phyloP scores from a whole-genome alignment of 2,329 filamentous ascomycete species.

The Venturia nashicola region DNA sequence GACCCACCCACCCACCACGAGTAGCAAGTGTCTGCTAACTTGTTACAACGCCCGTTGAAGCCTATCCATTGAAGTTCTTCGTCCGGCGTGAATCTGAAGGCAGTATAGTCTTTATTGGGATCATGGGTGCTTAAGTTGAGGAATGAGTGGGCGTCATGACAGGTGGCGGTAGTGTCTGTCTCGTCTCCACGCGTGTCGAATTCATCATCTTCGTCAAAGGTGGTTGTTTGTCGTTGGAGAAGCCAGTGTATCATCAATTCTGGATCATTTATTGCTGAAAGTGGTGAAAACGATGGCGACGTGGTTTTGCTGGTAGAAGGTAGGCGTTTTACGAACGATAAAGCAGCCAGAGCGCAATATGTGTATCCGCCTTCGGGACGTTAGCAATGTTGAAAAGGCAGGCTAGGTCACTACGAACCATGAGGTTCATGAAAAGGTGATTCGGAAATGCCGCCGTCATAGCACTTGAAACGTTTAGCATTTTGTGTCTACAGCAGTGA shows the following conservation, averaged over 20 bases:
- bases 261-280: constrained; percentile 23
- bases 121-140: constrained; percentile 19
- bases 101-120: constrained; percentile 15
- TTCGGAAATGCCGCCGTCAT: constrained; percentile 76
- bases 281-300: not conserved
- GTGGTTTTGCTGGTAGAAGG: constrained; percentile 14
- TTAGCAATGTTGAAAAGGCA: constrained; percentile 4
- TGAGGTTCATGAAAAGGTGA: constrained; percentile 72
- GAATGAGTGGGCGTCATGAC: constrained; percentile 27
- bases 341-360: constrained; percentile 71
- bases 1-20: constrained; percentile 80
- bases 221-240: constrained; percentile 32
- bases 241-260: constrained; percentile 33
- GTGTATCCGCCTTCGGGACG: constrained; percentile 62
- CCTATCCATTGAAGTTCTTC: constrained; percentile 55
- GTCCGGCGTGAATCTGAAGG: constrained; percentile 19
- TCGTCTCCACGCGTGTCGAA: constrained; percentile 27
- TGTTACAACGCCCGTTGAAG: constrained; percentile 85
- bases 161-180: constrained; percentile 26
- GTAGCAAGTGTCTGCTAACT: constrained; percentile 90
- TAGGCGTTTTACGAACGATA: constrained; percentile 61
- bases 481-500: not conserved
- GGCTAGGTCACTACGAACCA: constrained; percentile 34
- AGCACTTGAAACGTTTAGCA: constrained; percentile 41
- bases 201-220: constrained; percentile 24